Conservation (phyloP, 371 early-diverging fungal species). For the Paraphysoderma sedebokerense region DNA sequence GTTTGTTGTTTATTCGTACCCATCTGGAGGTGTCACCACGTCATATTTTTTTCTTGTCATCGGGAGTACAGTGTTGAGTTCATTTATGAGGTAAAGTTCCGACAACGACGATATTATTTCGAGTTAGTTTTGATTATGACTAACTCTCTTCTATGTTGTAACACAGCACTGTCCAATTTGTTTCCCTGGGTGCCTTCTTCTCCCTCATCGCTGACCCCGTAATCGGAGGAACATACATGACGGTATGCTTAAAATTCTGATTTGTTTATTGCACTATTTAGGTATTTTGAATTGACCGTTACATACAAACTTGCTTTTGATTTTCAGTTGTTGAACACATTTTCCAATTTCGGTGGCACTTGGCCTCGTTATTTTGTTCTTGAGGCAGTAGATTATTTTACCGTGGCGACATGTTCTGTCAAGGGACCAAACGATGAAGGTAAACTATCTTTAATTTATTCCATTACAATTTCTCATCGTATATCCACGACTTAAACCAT, state of each 20-base stretch:
- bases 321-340: conserved; percentile 65
- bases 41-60: conserved; percentile 72
- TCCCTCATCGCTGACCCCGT: conserved; percentile 85
- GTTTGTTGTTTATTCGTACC: conserved; percentile 61
- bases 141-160: neutral
- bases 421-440: conserved; percentile 17
- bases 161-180: conserved; percentile 80
- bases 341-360: conserved; percentile 94
- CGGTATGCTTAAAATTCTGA: conserved; percentile 28
- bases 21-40: conserved; percentile 36
- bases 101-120: neutral
- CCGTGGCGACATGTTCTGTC: conserved; percentile 34
- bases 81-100: conserved; percentile 45
- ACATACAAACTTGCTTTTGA: neutral
- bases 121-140: neutral
- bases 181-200: conserved; percentile 85
- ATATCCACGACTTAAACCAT: conserved; percentile 1
- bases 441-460: conserved; percentile 6
- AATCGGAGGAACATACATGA: conserved; percentile 87
- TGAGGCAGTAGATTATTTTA: conserved; percentile 81
- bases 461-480: conserved; percentile 7
- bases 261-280: conserved; percentile 2
- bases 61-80: conserved; percentile 54
- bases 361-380: conserved; percentile 92
- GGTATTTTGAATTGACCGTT: neutral